These are phyloP conservation scores for Brassica carinata DNA, from an alignment of 345 rosid genomes.

Conservation along the genomic window DNA sequence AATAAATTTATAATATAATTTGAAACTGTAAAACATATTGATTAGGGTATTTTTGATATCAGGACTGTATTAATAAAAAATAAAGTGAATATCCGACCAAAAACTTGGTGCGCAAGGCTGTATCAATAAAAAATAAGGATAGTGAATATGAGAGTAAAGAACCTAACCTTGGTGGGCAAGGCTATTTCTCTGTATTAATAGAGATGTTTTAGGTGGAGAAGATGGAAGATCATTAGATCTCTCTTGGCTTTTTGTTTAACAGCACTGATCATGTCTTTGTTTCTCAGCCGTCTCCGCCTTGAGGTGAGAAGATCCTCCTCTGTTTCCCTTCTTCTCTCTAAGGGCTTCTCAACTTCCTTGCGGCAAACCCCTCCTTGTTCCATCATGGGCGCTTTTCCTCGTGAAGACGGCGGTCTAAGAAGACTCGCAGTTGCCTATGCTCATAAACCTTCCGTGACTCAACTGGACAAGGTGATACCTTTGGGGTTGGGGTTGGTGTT, in stretches of 20 bases:
- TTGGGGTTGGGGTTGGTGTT: not conserved
- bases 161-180: not conserved
- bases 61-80: too few relatives aligned
- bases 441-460: too few relatives aligned
- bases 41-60: too few relatives aligned
- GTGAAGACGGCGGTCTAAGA: not conserved
- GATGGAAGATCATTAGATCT: not conserved
- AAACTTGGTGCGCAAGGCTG: too few relatives aligned
- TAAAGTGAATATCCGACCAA: too few relatives aligned
- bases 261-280: not conserved
- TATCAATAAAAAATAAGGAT: too few relatives aligned
- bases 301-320: not conserved
- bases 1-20: too few relatives aligned
- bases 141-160: too few relatives aligned
- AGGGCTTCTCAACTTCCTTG: not conserved
- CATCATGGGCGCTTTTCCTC: not conserved
- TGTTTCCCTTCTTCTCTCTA: not conserved
- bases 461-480: not conserved
- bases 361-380: not conserved
- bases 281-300: not conserved
- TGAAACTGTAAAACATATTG: too few relatives aligned
- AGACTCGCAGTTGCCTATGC: not conserved
- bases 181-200: not conserved
- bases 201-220: not conserved
- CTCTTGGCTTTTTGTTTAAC: not conserved